Percentiles rank a stretch among this genome's conserved stretches.
These are phyloP conservation scores for Gossypium laxum DNA, from an alignment of 441 rosid species.

Conservation along the genomic window DNA sequence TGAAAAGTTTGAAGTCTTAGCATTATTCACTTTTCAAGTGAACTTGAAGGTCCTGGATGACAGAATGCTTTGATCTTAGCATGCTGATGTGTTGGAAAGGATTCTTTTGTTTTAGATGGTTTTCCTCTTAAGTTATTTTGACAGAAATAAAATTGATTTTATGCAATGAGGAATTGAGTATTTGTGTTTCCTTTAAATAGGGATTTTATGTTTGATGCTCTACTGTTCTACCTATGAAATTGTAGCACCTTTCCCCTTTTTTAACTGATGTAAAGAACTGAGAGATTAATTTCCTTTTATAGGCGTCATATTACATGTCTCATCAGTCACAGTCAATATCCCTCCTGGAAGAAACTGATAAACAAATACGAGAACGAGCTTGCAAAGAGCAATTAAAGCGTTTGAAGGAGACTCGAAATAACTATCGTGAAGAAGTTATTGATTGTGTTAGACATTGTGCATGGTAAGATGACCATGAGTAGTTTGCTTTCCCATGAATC, in stretches of 20 bases:
- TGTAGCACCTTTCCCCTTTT: neutral
- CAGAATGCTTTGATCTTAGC: neutral
- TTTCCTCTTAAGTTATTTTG: neutral
- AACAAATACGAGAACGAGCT: slow-evolving; percentile 70
- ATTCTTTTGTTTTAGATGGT: neutral
- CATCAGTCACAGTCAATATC: slow-evolving; percentile 76
- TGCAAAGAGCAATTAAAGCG: slow-evolving; percentile 64
- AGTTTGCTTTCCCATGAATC: slow-evolving; percentile 13
- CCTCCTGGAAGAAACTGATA: slow-evolving; percentile 84
- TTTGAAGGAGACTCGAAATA: slow-evolving; percentile 85
- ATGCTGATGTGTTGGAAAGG: neutral
- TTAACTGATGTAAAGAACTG: neutral
- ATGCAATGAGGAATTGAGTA: slow-evolving; percentile 1
- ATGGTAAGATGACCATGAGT: slow-evolving; percentile 48
- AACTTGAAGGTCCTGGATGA: slow-evolving; percentile 3
- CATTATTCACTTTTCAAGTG: neutral
- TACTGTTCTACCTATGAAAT: neutral
- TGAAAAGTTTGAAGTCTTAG: neutral
- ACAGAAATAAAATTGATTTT: neutral
- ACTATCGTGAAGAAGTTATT: slow-evolving; percentile 69
- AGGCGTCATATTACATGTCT: slow-evolving; percentile 85
- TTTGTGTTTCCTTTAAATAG: neutral
- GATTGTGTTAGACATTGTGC: slow-evolving; percentile 79
- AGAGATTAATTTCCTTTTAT: slow-evolving; percentile 19
- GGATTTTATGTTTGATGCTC: neutral